phyloP scores from a whole-genome alignment of 331 rosid genomes.

The Cydonia oblonga region DNA sequence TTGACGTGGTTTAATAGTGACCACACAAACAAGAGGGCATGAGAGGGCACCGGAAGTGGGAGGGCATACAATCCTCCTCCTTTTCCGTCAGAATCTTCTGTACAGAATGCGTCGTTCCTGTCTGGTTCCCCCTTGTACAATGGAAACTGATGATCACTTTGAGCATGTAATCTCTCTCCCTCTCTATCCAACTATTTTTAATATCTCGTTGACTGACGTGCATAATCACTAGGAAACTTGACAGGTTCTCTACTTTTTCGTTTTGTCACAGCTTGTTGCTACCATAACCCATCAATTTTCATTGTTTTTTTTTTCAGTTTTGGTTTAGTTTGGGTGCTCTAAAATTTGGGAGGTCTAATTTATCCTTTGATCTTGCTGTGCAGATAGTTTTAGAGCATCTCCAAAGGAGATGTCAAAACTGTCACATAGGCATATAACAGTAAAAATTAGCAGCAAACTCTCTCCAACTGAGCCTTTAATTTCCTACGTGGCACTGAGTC shows the following conservation, averaged over 20 bases:
- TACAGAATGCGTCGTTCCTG: conserved; percentile 85
- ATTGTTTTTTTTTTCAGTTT: background rate
- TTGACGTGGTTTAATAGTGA: no score
- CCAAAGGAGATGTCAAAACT: no score
- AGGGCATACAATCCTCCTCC: no score
- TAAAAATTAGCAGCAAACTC: no score
- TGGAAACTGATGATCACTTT: conserved; percentile 77
- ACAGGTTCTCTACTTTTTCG: conserved; percentile 13
- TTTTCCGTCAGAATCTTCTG: conserved; percentile 75
- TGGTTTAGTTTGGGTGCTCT: background rate
- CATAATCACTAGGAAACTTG: conserved; percentile 9
- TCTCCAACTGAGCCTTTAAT: no score
- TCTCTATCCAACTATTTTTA: background rate
- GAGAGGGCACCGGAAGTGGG: no score
- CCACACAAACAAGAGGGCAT: no score
- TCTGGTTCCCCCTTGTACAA: conserved; percentile 67
- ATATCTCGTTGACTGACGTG: background rate
- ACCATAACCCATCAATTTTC: background rate
- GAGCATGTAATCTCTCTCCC: conserved; percentile 52
- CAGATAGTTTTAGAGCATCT: conserved; percentile 40
- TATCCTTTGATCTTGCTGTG: conserved; percentile 18
- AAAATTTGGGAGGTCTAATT: background rate
- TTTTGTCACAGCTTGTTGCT: conserved; percentile 46
- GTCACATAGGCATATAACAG: no score
- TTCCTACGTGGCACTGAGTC: no score